These are phyloP conservation scores for Arthrobotrys sinensis DNA, from an alignment of 2,329 filamentous ascomycete genomes.

Conservation along the genomic window DNA sequence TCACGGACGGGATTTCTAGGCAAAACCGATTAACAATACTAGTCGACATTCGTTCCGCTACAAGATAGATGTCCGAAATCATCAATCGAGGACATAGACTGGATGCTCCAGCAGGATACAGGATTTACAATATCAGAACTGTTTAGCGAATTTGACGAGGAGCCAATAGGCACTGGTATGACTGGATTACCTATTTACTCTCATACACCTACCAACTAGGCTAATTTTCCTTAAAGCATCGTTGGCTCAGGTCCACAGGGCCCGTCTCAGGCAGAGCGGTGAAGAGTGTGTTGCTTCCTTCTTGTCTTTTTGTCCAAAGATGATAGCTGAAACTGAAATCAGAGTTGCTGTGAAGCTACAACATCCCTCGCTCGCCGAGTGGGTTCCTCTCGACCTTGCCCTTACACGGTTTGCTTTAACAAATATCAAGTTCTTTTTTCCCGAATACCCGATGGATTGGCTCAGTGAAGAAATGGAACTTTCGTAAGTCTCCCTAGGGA, in stretches of 20 bases:
- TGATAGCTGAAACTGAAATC: background rate
- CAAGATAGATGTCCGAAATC: constrained; percentile 89
- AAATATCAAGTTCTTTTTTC: constrained; percentile 91
- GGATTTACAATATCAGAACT: constrained; percentile 82
- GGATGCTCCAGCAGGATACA: constrained; percentile 88
- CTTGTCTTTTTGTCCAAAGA: background rate
- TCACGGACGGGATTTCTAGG: background rate
- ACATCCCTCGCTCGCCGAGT: constrained; percentile 89
- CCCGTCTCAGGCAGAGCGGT: constrained; percentile 83
- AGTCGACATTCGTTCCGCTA: constrained; percentile 86
- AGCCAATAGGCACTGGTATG: constrained; percentile 82
- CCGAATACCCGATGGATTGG: constrained; percentile 98
- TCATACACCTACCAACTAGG: constrained; percentile 22
- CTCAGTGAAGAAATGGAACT: constrained; percentile 91
- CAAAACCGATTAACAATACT: constrained; percentile 9
- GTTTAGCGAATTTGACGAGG: constrained; percentile 85
- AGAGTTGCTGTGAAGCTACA: constrained; percentile 95
- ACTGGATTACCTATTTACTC: background rate
- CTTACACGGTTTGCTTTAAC: constrained; percentile 91
- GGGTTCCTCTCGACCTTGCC: constrained; percentile 87
- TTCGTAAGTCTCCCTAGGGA: constrained; percentile 69
- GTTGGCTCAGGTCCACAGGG: constrained; percentile 92
- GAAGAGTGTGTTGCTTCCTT: constrained; percentile 71
- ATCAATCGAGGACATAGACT: constrained; percentile 48
- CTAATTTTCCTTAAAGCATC: constrained; percentile 73